Evolutionary conservation across 257 asterid species (phyloP).

Genomic region (Solanum dulcamara): DNA sequence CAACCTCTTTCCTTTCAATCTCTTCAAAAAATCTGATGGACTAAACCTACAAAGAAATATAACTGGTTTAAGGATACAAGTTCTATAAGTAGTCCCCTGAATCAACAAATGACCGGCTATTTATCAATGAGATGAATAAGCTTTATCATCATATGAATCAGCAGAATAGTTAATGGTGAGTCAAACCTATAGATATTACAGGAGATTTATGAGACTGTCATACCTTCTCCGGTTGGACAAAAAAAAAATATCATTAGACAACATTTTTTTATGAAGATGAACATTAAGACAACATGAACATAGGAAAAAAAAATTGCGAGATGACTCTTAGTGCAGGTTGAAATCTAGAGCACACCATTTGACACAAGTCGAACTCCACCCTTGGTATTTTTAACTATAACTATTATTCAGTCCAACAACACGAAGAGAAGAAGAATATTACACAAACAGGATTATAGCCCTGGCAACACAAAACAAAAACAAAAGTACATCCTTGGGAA

Average conservation of each 20-base stretch:
- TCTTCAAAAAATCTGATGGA: conserved; percentile 77
- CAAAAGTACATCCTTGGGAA: not conserved
- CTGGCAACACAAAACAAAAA: not conserved
- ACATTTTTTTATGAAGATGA: not conserved
- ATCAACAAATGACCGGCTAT: not conserved
- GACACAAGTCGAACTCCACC: not conserved
- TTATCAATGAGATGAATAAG: not conserved
- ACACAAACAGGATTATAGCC: not conserved
- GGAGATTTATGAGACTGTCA: not conserved
- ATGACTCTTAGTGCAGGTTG: not conserved
- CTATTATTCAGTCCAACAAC: not conserved
- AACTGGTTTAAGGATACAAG: not conserved
- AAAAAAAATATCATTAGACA: not conserved
- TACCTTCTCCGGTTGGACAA: not conserved
- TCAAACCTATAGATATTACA: not conserved
- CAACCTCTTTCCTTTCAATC: conserved; percentile 76
- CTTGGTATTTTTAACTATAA: not conserved
- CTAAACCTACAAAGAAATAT: conserved; percentile 46
- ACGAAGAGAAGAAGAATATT: not conserved
- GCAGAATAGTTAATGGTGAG: not conserved
- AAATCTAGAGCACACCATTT: not conserved
- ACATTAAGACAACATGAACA: not conserved
- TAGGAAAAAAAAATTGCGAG: not conserved
- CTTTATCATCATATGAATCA: not conserved
- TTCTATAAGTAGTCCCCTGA: not conserved